A percentile compares a stretch with the other conserved stretches of the same genome.
phyloP scores from a whole-genome alignment of 768 basidiomycete species.

The Mycena venus region DNA sequence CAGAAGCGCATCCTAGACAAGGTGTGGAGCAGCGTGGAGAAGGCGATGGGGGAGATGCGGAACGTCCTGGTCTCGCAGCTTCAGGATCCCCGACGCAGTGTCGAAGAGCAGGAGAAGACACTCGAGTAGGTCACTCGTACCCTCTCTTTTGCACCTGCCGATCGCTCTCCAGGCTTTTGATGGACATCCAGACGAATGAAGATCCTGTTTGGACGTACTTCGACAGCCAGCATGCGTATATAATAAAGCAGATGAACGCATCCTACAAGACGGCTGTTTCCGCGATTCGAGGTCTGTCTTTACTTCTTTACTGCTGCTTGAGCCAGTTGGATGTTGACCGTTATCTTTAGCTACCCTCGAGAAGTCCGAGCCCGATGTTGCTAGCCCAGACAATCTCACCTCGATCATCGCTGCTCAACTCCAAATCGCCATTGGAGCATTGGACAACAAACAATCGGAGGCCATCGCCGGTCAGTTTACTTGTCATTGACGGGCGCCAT shows the following conservation, averaged over 20 bases:
- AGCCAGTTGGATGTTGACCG: slow-evolving; percentile 18
- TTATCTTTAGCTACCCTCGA: slow-evolving; percentile 59
- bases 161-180: slow-evolving; percentile 72
- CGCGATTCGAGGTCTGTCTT: slow-evolving; percentile 63
- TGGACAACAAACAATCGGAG: slow-evolving; percentile 78
- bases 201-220: slow-evolving; percentile 98
- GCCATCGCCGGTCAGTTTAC: slow-evolving; percentile 64
- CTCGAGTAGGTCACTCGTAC: slow-evolving; percentile 79
- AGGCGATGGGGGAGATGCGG: slow-evolving; percentile 93
- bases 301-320: slow-evolving; percentile 1
- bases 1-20: slow-evolving; percentile 95
- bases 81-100: slow-evolving; percentile 80
- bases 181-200: slow-evolving; percentile 88
- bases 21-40: slow-evolving; percentile 96
- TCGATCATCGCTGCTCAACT: slow-evolving; percentile 68
- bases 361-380: slow-evolving; percentile 51
- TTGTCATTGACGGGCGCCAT: neutral
- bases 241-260: slow-evolving; percentile 81
- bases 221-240: slow-evolving; percentile 91
- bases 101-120: slow-evolving; percentile 97
- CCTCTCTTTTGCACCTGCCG: slow-evolving; percentile 17
- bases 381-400: slow-evolving; percentile 54
- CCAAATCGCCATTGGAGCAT: slow-evolving; percentile 67
- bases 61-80: slow-evolving; percentile 81
- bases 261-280: slow-evolving; percentile 67